A percentile compares a stretch with the other conserved stretches of the same genome.
These are phyloP conservation scores for Boehmeria nivea DNA, from an alignment of 306 rosid genomes.

Conservation along the genomic window DNA sequence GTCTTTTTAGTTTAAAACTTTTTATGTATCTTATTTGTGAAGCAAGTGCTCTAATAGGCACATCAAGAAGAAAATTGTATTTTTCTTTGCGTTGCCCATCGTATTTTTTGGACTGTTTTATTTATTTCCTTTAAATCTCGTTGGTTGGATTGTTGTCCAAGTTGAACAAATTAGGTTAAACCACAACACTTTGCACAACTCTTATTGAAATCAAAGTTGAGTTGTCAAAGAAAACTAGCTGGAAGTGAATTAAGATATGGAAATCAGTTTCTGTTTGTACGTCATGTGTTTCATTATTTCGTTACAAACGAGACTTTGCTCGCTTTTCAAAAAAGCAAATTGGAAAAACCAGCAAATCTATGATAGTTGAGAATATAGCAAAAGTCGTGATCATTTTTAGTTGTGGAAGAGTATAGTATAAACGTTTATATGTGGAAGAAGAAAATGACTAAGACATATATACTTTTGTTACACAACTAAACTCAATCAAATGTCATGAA, in stretches of 20 bases:
- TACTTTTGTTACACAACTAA: too few species aligned
- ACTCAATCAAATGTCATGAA: too few species aligned
- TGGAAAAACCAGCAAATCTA: conserved; percentile 1
- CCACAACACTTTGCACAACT: conserved; percentile 21
- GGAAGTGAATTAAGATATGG: neutral
- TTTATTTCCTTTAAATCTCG: conserved; percentile 4
- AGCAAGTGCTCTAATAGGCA: neutral
- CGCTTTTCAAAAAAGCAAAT: conserved; percentile 11
- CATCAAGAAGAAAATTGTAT: neutral
- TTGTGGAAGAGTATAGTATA: conserved; percentile 8
- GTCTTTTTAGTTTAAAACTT: neutral
- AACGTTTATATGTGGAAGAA: neutral
- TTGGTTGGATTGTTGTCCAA: too few species aligned
- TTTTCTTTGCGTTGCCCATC: conserved; percentile 5
- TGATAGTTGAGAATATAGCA: neutral
- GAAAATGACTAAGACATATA: neutral
- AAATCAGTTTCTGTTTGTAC: neutral
- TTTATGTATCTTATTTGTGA: conserved; percentile 1
- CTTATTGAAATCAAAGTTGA: conserved; percentile 3
- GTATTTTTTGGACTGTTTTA: conserved; percentile 13
- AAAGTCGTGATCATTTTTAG: conserved; percentile 30
- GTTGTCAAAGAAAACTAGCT: conserved; percentile 16
- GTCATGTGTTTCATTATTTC: conserved; percentile 14
- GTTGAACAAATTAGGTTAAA: conserved; percentile 26
- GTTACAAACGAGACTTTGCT: conserved; percentile 24